Percentiles rank a stretch among this genome's conserved stretches.
Evolutionary conservation across 164 flowering plant species (phyloP).

Genomic region (Annona cherimola): DNA sequence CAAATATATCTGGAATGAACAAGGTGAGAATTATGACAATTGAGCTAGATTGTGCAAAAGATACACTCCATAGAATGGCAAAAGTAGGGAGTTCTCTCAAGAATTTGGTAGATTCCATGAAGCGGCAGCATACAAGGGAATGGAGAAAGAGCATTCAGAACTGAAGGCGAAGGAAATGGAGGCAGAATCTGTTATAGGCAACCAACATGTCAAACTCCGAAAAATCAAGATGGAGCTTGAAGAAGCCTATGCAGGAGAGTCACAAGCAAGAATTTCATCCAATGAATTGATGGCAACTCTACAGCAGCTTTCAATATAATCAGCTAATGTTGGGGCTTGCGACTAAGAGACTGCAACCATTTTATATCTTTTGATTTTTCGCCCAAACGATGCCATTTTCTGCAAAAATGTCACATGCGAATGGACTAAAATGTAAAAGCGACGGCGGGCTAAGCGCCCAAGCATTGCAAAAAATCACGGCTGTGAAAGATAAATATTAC

Average conservation of each 20-base stretch:
- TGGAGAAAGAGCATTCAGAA: conserved; percentile 68
- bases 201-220: too few species aligned
- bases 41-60: conserved; percentile 81
- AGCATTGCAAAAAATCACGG: too few species aligned
- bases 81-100: conserved; percentile 67
- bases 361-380: too few species aligned
- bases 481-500: too few species aligned
- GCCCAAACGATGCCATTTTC: too few species aligned
- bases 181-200: conserved; percentile 70
- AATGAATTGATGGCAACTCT: conserved; percentile 62
- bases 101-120: conserved; percentile 58
- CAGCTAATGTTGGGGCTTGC: conserved; percentile 42
- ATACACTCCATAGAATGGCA: conserved; percentile 63
- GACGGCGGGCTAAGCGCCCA: too few species aligned
- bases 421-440: too few species aligned
- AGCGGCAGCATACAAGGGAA: conserved; percentile 59
- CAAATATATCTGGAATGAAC: conserved; percentile 59
- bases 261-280: conserved; percentile 54
- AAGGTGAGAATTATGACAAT: conserved; percentile 50
- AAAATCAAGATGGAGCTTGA: too few species aligned
- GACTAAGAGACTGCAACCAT: too few species aligned
- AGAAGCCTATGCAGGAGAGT: too few species aligned
- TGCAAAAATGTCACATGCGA: too few species aligned
- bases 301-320: conserved; percentile 54
- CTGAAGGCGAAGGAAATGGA: conserved; percentile 74